Conservation (phyloP, 495 filamentous ascomycete genomes). For the Halenospora varia region DNA sequence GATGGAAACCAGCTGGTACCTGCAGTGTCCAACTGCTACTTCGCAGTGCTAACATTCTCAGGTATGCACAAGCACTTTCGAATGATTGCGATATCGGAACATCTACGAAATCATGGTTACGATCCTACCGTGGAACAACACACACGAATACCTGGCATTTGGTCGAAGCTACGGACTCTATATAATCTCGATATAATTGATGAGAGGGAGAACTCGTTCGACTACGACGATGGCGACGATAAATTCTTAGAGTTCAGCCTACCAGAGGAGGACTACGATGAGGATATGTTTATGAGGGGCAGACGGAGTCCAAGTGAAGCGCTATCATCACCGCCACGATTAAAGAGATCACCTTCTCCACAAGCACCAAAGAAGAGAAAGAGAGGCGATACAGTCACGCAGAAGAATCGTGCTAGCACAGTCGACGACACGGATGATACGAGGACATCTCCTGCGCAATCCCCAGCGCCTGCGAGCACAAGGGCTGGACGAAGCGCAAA, state of each 20-base stretch:
- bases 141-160: constrained; percentile 85
- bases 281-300: constrained; percentile 64
- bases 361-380: constrained; percentile 51
- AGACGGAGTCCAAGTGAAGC: constrained; percentile 38
- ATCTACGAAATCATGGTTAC: constrained; percentile 83
- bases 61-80: constrained; percentile 98
- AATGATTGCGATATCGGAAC: constrained; percentile 83
- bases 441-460: constrained; percentile 20
- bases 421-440: constrained; percentile 52
- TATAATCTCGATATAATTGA: constrained; percentile 89
- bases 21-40: background rate
- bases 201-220: constrained; percentile 69
- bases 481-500: constrained; percentile 15
- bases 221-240: constrained; percentile 54
- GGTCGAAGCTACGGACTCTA: constrained; percentile 76
- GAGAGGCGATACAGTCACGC: constrained; percentile 32
- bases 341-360: constrained; percentile 40
- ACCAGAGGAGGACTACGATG: constrained; percentile 72
- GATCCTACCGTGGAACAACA: constrained; percentile 63
- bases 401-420: constrained; percentile 44
- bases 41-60: constrained; percentile 28
- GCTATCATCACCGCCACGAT: constrained; percentile 34
- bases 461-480: constrained; percentile 12
- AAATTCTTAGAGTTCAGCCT: constrained; percentile 67
- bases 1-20: constrained; percentile 89